Conservation (phyloP, 176 grass and related monocot genomes). For the Panicum miliaceum region DNA sequence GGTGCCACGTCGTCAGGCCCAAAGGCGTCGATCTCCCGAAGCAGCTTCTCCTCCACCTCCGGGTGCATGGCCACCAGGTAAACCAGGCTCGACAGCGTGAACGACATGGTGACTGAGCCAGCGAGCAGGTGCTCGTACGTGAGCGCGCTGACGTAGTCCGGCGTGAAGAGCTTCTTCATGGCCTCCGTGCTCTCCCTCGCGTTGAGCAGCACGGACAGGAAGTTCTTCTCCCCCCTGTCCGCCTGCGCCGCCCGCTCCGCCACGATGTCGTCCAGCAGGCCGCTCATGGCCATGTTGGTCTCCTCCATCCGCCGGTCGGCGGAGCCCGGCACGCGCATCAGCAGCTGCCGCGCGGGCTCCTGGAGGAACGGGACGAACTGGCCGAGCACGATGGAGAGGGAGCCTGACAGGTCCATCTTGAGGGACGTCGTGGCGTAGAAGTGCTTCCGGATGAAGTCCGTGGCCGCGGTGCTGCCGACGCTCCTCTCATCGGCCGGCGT, state of each 20-base stretch:
- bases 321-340: slow-evolving; percentile 41
- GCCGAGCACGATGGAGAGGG: slow-evolving; percentile 57
- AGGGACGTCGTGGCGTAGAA: slow-evolving; percentile 51
- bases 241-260: slow-evolving; percentile 16
- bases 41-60: slow-evolving; percentile 64
- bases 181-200: slow-evolving; percentile 41
- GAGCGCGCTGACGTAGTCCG: slow-evolving; percentile 62
- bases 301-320: slow-evolving; percentile 50
- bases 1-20: slow-evolving; percentile 42
- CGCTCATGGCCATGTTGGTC: slow-evolving; percentile 47
- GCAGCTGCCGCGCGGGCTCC: slow-evolving; percentile 44
- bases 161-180: slow-evolving; percentile 47
- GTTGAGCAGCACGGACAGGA: slow-evolving; percentile 60
- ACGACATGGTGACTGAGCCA: slow-evolving; percentile 46
- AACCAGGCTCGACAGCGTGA: slow-evolving; percentile 56
- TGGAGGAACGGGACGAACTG: slow-evolving; percentile 54
- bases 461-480: slow-evolving; percentile 30
- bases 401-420: slow-evolving; percentile 54
- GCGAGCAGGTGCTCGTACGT: slow-evolving; percentile 75
- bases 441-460: slow-evolving; percentile 50
- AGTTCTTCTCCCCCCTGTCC: slow-evolving; percentile 48
- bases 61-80: slow-evolving; percentile 62
- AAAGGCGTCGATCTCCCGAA: slow-evolving; percentile 57
- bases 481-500: background rate
- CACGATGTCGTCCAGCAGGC: slow-evolving; percentile 51